phyloP scores from a whole-genome alignment of 495 filamentous ascomycete genomes.

The Annulohypoxylon nitens region DNA sequence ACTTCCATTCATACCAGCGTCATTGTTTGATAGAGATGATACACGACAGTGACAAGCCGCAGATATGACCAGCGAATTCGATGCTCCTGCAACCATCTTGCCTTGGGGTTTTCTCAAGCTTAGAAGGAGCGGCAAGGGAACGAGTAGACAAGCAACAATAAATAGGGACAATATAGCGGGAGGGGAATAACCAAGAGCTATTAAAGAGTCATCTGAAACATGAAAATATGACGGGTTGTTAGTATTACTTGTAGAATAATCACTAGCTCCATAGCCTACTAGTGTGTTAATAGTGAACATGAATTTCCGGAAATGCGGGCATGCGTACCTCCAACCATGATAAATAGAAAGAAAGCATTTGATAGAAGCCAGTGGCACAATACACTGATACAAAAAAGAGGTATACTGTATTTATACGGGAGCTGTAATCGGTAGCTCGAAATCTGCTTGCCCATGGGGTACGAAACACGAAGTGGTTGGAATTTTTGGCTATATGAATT shows the following conservation, averaged over 20 bases:
- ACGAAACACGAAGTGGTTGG: slow-evolving; percentile 37
- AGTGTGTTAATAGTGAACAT: not conserved
- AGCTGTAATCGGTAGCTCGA: slow-evolving; percentile 39
- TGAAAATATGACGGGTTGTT: too few relatives aligned
- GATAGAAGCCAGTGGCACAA: slow-evolving; percentile 44
- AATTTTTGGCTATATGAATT: slow-evolving; percentile 22
- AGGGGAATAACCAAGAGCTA: slow-evolving; percentile 12
- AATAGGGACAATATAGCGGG: slow-evolving; percentile 6
- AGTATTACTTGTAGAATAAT: too few relatives aligned
- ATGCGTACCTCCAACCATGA: slow-evolving; percentile 16
- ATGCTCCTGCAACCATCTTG: slow-evolving; percentile 23
- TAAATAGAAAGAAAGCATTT: slow-evolving; percentile 27
- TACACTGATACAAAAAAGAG: slow-evolving; percentile 46
- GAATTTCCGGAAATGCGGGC: not conserved
- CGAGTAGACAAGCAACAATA: slow-evolving; percentile 6
- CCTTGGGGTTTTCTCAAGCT: slow-evolving; percentile 13
- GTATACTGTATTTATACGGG: slow-evolving; percentile 36
- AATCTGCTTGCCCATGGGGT: slow-evolving; percentile 27
- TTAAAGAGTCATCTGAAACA: not conserved
- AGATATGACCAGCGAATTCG: slow-evolving; percentile 20
- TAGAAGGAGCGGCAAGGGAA: slow-evolving; percentile 13
- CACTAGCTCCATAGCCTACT: slow-evolving; percentile 9
- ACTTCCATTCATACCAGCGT: not conserved
- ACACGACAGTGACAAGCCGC: slow-evolving; percentile 21
- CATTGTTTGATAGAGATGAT: not conserved